Evolutionary conservation across 495 filamentous ascomycete species (phyloP), one percentile per base, ranked within the genome.

Genomic region (Ascodesmis nigricans): DNA sequence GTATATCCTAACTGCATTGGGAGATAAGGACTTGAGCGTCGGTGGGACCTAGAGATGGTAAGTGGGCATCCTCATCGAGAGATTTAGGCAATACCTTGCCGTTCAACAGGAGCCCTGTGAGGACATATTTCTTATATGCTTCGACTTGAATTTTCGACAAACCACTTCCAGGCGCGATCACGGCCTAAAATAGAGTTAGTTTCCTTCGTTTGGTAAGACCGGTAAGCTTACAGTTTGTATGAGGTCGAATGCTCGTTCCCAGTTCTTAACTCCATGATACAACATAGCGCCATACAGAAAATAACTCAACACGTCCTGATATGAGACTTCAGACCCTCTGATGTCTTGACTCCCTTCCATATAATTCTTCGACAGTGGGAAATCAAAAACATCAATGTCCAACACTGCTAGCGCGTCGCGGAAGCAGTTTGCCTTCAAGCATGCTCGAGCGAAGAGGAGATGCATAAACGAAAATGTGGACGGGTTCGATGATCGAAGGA

Each of bases 101-200:
- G 26, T 71, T 57, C 13, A 63, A 58, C 6, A 95, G 59, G 23
- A 91, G 56, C 22, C 69, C 66, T 3, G 83, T 65, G n/a, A 97
- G 57, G 5, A 87, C 53, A 75, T 79, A 91, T 57, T 90, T 93
- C 53, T 84, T 91, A 60, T 91, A 90, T 9, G 78, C 79, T 45
- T 91, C 81, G 1, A 77, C 62, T 21, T 52, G 49, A 33, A 45
- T 52, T 14, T 31, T 25, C 5, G 49, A 52, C 21, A 43, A 52
- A 9, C 40, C 32, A 35, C 31, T 48, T 23, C 49, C 49, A 26
- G 49, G 49, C 15, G 40, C 36, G 4, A 42, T 44, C 26, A 41
- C 19, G 36, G 35, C 31, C 31, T 42, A 19, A 30, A 21, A 9
- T 24, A 13, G 9, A 15, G 21, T 14, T 11, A 31, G 11, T 33